Conservation (phyloP, 129 eudicot genomes). For the Saussurea involucrata region DNA sequence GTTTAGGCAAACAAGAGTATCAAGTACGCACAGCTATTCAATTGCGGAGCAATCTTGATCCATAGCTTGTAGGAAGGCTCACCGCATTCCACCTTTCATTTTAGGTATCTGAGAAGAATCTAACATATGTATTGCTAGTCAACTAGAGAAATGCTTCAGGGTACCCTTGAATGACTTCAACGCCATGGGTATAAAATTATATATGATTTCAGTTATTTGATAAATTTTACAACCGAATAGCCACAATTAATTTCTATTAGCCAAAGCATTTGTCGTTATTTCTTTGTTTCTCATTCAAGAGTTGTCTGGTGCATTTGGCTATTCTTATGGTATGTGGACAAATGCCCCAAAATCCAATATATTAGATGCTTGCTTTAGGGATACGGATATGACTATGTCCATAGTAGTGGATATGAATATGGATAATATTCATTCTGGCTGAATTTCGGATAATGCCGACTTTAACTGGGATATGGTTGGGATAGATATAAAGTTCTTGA, state of each 20-base stretch:
- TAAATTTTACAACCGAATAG: neutral
- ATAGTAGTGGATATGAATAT: neutral
- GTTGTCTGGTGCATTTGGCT: neutral
- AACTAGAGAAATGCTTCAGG: neutral
- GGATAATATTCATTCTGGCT: neutral
- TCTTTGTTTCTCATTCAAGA: neutral
- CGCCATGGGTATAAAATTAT: slow-evolving; percentile 6
- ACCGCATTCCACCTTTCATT: slow-evolving; percentile 2
- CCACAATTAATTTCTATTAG: neutral
- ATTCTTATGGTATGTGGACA: neutral
- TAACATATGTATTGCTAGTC: slow-evolving; percentile 21
- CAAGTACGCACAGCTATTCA: neutral
- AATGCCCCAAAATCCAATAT: neutral
- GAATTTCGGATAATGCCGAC: neutral
- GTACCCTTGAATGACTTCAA: slow-evolving; percentile 6
- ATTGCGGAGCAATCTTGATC: neutral
- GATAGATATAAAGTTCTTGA: neutral
- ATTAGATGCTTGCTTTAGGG: neutral
- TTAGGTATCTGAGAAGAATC: slow-evolving; percentile 12
- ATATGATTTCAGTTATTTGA: slow-evolving; percentile 3
- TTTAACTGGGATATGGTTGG: neutral
- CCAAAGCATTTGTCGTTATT: neutral
- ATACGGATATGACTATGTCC: neutral
- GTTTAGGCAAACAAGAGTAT: slow-evolving; percentile 8
- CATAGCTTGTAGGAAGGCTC: neutral